A percentile compares a stretch with the other conserved stretches of the same genome.
Conservation (phyloP, 1,284 basidiomycete genomes). For the Malassezia dermatis region DNA sequence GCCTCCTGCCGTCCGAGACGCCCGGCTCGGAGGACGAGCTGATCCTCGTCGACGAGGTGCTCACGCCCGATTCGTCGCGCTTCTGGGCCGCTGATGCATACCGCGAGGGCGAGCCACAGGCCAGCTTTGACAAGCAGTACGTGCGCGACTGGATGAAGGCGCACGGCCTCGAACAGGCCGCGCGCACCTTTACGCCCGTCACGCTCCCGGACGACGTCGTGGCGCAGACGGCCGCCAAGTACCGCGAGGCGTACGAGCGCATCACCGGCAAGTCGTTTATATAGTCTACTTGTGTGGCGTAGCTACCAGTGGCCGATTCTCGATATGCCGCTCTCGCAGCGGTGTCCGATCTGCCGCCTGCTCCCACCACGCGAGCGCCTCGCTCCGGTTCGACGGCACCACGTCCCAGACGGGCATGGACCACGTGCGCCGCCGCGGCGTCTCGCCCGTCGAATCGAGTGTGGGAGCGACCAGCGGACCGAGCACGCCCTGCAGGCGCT, state of each 20-base stretch:
- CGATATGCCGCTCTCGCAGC: background rate
- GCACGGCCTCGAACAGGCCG: conserved; percentile 32
- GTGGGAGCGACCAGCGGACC: conserved; percentile 9
- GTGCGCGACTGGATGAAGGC: conserved; percentile 66
- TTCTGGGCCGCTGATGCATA: conserved; percentile 83
- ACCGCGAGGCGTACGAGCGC: conserved; percentile 36
- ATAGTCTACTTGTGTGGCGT: conserved; percentile 2
- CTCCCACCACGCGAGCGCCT: conserved; percentile 19
- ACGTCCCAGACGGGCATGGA: conserved; percentile 23
- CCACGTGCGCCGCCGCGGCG: conserved; percentile 28
- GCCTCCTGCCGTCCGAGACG: conserved; percentile 50
- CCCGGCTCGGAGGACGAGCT: conserved; percentile 49
- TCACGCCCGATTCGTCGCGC: conserved; percentile 92
- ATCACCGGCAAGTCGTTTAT: conserved; percentile 35
- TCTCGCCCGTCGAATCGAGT: conserved; percentile 26
- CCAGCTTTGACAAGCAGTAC: conserved; percentile 95
- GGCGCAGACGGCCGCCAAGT: conserved; percentile 36
- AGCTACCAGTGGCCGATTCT: background rate
- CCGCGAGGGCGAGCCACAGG: conserved; percentile 64
- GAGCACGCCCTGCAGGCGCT: background rate
- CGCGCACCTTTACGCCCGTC: conserved; percentile 28
- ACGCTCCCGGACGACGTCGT: conserved; percentile 39
- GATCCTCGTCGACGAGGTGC: conserved; percentile 85
- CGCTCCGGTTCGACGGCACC: conserved; percentile 22
- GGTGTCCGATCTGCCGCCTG: background rate